A percentile compares a stretch with the other conserved stretches of the same genome.
phyloP scores from a whole-genome alignment of 306 rosid genomes.

The Dicorynia guianensis region DNA sequence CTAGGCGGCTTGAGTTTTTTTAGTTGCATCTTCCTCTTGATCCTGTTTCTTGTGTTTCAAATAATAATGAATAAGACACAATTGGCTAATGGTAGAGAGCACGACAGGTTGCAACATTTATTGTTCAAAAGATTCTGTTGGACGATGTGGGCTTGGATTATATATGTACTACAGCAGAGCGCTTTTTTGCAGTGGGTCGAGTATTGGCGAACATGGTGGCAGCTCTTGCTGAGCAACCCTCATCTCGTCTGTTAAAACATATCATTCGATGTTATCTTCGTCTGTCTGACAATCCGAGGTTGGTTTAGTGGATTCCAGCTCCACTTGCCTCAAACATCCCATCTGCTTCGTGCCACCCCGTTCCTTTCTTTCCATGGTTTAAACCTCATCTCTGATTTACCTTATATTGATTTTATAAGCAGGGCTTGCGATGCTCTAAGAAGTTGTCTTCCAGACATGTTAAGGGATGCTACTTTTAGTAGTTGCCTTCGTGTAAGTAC shows the following conservation, averaged over 20 bases:
- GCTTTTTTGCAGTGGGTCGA: conserved; percentile 93
- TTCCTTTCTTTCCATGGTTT: neutral
- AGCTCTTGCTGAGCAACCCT: conserved; percentile 91
- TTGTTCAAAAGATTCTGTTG: conserved; percentile 87
- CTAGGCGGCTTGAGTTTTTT: conserved; percentile 1
- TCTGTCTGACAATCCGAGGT: conserved; percentile 88
- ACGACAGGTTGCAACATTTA: conserved; percentile 86
- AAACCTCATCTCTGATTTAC: neutral
- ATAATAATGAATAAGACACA: conserved; percentile 30
- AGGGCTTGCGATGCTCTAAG: conserved; percentile 97
- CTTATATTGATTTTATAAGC: conserved; percentile 39
- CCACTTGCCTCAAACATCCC: neutral
- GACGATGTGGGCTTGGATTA: conserved; percentile 96
- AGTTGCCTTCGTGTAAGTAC: conserved; percentile 83
- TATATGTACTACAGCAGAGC: conserved; percentile 92
- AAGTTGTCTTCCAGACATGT: conserved; percentile 90
- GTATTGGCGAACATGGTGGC: conserved; percentile 87
- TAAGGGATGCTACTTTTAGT: conserved; percentile 90
- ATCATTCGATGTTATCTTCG: conserved; percentile 95
- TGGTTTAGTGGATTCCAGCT: conserved; percentile 41
- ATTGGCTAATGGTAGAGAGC: conserved; percentile 42
- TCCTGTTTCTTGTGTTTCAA: neutral
- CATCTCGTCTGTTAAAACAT: conserved; percentile 90
- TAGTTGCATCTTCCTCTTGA: conserved; percentile 16
- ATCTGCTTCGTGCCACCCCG: neutral